phyloP scores from a whole-genome alignment of 306 rosid genomes.

The Alnus glutinosa region DNA sequence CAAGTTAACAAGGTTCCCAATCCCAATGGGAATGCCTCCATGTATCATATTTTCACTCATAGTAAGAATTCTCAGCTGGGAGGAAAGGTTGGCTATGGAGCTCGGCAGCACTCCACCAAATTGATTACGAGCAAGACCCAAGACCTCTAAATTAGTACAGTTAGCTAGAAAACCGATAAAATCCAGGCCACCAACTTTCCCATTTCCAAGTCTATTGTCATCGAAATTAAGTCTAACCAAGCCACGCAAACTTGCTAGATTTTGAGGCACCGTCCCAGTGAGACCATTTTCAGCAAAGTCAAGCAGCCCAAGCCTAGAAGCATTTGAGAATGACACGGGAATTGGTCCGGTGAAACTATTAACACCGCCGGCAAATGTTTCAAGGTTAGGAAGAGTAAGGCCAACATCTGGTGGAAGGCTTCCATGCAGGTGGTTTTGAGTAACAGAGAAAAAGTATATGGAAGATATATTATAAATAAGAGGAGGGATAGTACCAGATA shows the following conservation, averaged over 20 bases:
- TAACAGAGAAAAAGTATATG: conserved; percentile 25
- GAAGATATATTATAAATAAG: conserved; percentile 46
- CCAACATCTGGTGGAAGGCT: conserved; percentile 48
- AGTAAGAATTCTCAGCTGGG: conserved; percentile 2
- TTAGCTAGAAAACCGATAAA: conserved; percentile 38
- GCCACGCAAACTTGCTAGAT: conserved; percentile 34
- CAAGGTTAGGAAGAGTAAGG: conserved; percentile 45
- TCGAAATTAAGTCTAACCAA: conserved; percentile 39
- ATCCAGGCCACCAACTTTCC: conserved; percentile 25
- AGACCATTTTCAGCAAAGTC: conserved; percentile 43
- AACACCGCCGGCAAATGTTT: conserved; percentile 36
- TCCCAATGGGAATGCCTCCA: conserved; percentile 39
- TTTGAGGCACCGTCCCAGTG: conserved; percentile 37
- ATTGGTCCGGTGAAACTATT: conserved; percentile 41
- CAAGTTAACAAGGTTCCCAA: conserved; percentile 36
- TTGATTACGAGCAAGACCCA: conserved; percentile 21
- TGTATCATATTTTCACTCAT: conserved; percentile 15
- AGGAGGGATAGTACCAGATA: conserved; percentile 39
- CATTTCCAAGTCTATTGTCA: conserved; percentile 33
- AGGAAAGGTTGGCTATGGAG: conserved; percentile 37
- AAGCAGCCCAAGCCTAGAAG: conserved; percentile 40
- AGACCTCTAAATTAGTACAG: conserved; percentile 28
- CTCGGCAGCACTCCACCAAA: conserved; percentile 44
- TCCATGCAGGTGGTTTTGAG: conserved; percentile 45
- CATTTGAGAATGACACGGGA: conserved; percentile 47